Evolutionary conservation across 2,329 filamentous ascomycete genomes (phyloP).

Genomic region (Raffaelea arxii): DNA sequence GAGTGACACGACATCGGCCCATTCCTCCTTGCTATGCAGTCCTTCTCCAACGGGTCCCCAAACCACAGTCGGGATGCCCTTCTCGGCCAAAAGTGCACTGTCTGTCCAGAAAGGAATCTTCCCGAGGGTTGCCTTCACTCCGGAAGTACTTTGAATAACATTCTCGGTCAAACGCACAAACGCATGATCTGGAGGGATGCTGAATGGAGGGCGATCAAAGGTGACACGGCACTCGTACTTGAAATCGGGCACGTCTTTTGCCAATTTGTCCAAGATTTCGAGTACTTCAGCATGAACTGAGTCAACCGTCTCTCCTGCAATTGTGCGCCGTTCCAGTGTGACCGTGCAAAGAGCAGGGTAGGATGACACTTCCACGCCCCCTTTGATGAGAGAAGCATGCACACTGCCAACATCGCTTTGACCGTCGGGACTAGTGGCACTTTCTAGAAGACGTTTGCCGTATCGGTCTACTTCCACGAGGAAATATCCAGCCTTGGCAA

Average conservation of each 20-base stretch:
- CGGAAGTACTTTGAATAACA: neutral
- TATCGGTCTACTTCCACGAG: neutral
- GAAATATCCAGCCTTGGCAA: neutral
- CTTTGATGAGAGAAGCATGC: neutral
- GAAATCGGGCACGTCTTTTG: neutral
- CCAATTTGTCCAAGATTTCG: neutral
- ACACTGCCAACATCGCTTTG: neutral
- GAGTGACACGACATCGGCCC: neutral
- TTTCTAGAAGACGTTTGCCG: neutral
- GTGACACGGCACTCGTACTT: neutral
- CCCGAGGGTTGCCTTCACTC: neutral
- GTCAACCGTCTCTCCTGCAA: neutral
- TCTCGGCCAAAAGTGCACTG: neutral
- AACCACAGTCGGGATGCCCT: neutral
- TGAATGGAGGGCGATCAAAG: neutral
- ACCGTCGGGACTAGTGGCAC: too few species aligned
- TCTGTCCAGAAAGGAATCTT: neutral
- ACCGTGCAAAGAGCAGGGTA: neutral
- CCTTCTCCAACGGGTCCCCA: neutral
- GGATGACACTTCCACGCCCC: neutral
- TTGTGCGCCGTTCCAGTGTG: neutral
- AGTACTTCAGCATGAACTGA: neutral
- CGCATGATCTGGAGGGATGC: neutral
- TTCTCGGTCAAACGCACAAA: neutral
- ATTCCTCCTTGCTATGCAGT: neutral